Conservation (phyloP, 371 early-diverging fungal species). For the Cokeromyces recurvatus region DNA sequence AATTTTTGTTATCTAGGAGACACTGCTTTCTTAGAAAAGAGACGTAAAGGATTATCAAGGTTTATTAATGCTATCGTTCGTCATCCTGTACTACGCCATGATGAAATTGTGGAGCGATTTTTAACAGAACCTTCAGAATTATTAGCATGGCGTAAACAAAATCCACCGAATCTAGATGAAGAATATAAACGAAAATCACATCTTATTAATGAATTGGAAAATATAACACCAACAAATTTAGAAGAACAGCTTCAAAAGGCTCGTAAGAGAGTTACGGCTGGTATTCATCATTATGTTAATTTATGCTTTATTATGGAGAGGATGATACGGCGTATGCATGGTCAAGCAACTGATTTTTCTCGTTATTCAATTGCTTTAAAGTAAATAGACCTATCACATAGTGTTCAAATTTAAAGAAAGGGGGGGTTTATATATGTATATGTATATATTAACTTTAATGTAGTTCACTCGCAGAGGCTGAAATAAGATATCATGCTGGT, state of each 20-base stretch:
- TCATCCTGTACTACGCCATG: conserved; percentile 69
- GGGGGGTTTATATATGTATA: no score
- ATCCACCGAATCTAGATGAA: conserved; percentile 48
- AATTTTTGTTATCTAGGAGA: conserved; percentile 50
- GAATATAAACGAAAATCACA: conserved; percentile 39
- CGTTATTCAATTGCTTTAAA: conserved; percentile 53
- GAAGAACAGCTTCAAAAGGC: conserved; percentile 52
- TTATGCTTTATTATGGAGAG: conserved; percentile 65
- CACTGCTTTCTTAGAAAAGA: conserved; percentile 66
- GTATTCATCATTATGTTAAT: conserved; percentile 57
- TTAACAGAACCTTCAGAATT: conserved; percentile 64
- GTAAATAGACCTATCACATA: no score
- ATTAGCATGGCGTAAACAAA: conserved; percentile 48
- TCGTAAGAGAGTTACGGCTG: conserved; percentile 45
- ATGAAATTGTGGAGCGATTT: conserved; percentile 60
- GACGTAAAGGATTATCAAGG: conserved; percentile 69
- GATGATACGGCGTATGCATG: conserved; percentile 62
- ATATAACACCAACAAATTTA: conserved; percentile 40
- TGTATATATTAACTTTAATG: no score
- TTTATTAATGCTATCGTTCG: conserved; percentile 73
- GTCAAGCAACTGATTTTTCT: conserved; percentile 53
- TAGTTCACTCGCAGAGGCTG: conserved; percentile 58
- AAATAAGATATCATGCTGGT: conserved; percentile 55
- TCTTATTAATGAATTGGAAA: conserved; percentile 26
- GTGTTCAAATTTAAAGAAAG: no score